Base-by-base conservation (phyloP, 306 rosid species). In the Pyrus communis region DNA sequence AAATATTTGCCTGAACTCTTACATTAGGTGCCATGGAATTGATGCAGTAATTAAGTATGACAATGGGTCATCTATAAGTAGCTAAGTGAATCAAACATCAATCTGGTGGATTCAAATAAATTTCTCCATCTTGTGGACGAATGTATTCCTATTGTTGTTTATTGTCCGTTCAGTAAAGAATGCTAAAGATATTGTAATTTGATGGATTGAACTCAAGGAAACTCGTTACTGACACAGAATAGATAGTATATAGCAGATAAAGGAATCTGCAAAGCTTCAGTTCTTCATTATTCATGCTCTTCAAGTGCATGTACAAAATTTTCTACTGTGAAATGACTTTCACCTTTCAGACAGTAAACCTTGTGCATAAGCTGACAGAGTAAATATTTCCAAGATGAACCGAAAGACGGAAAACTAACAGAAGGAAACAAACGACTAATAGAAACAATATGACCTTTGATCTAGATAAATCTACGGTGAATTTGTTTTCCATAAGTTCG, bases 11-110 rank as follows among this genome's bases (percentile, higher is more conserved):
- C 65, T 79, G 69, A 80, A 75, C 40, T 84, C 89, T 75, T 13
- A 46, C 18, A 81, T 88, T 78, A 86, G 85, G 76, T 88, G 91
- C 49, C 92, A 88, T 82, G 93, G 92, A 51, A 51, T 90, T 80
- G 84, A 85, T 82, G 79, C 83, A 35, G 70, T 86, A 4, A 80
- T 88, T 83, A 80, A 86, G 54, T 88, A 83, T 71, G 85, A 77
- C 7, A 70, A 76, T 70, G 28, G 2, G 4, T 23, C 76, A 40
- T 27, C 40, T 13, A 27, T 60, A 23, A 40, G 11, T 2, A 40
- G 21, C 19, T 23, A 55, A 33, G 58, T 12, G 66, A 33, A 59
- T 43, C 40, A 27, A 23, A 23, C 27, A 15, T 59, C 55, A 46
- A 38, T 67, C 77, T 59, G 17, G 40, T 23, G 55, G 30, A 58